Evolutionary conservation across 345 rosid genomes (phyloP).

Genomic region (Camelina laxa): DNA sequence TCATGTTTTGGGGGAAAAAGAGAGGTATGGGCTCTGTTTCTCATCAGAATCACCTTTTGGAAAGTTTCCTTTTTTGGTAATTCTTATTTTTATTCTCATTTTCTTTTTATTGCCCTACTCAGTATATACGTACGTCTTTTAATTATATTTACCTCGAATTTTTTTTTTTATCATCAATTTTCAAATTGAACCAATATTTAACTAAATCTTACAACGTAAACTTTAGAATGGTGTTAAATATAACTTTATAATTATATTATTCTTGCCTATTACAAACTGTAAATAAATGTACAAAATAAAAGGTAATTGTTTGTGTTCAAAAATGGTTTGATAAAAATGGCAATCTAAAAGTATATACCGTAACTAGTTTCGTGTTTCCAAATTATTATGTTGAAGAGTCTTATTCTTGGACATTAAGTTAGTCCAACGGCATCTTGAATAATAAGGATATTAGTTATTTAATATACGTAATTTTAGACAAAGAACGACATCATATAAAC

Average conservation of each 20-base stretch:
- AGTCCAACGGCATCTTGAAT: conserved; percentile 33
- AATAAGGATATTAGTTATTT: background rate
- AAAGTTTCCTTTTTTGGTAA: conserved; percentile 37
- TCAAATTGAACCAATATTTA: background rate
- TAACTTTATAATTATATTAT: background rate
- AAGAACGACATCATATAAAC: conserved; percentile 13
- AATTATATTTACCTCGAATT: background rate
- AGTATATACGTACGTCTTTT: background rate
- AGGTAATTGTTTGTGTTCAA: background rate
- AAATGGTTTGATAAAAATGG: background rate
- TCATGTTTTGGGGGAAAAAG: conserved; percentile 45
- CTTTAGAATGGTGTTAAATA: background rate
- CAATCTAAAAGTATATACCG: background rate
- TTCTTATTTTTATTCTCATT: background rate
- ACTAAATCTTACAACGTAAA: background rate
- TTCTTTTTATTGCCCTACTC: conserved; percentile 31
- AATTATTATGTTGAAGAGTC: conserved; percentile 20
- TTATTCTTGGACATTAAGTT: conserved; percentile 26
- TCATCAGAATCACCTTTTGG: conserved; percentile 43
- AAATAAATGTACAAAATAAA: background rate
- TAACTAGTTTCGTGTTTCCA: conserved; percentile 16
- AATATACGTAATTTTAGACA: conserved; percentile 14
- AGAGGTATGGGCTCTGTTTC: conserved; percentile 46
- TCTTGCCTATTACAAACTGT: background rate
- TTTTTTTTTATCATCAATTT: background rate